These are phyloP conservation scores for Wickerhamomyces sydowiorum DNA, from an alignment of 805 yeast genomes.

Conservation along the genomic window DNA sequence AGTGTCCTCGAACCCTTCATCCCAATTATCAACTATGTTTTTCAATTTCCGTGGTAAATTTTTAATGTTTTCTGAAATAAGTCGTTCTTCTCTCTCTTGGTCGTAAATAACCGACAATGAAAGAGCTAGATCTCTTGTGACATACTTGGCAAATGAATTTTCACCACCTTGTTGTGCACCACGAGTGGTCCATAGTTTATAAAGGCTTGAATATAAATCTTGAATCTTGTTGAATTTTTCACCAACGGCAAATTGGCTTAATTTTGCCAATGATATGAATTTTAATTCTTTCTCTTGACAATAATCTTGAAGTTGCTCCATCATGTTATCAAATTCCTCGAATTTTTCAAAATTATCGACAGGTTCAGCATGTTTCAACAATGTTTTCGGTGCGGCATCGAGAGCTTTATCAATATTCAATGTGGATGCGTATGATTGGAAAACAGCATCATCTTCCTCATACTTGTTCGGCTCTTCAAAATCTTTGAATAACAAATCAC, in stretches of 20 bases:
- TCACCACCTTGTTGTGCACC: not conserved
- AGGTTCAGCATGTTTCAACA: constrained; percentile 19
- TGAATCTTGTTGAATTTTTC: constrained; percentile 1
- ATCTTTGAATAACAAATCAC: constrained; percentile 11
- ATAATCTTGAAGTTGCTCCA: constrained; percentile 27
- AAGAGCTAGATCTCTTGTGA: constrained; percentile 10
- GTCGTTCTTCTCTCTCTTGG: constrained; percentile 4
- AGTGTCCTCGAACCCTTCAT: not conserved
- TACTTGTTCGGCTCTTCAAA: not conserved
- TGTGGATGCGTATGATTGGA: constrained; percentile 13
- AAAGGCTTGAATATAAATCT: constrained; percentile 3
- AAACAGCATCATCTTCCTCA: constrained; percentile 5
- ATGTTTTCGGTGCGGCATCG: constrained; percentile 1
- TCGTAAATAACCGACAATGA: constrained; percentile 9
- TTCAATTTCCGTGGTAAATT: constrained; percentile 2
- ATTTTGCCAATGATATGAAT: not conserved
- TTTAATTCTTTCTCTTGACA: constrained; percentile 22
- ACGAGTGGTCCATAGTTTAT: constrained; percentile 6
- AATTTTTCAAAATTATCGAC: constrained; percentile 24
- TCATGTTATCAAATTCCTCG: constrained; percentile 33
- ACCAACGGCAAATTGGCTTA: constrained; percentile 1
- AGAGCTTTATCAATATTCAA: constrained; percentile 4
- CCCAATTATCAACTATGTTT: constrained; percentile 15
- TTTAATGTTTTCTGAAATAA: not conserved
- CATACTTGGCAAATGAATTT: constrained; percentile 4